Evolutionary conservation across 2,329 filamentous ascomycete genomes (phyloP).

Genomic region (Cordyceps cicadae): DNA sequence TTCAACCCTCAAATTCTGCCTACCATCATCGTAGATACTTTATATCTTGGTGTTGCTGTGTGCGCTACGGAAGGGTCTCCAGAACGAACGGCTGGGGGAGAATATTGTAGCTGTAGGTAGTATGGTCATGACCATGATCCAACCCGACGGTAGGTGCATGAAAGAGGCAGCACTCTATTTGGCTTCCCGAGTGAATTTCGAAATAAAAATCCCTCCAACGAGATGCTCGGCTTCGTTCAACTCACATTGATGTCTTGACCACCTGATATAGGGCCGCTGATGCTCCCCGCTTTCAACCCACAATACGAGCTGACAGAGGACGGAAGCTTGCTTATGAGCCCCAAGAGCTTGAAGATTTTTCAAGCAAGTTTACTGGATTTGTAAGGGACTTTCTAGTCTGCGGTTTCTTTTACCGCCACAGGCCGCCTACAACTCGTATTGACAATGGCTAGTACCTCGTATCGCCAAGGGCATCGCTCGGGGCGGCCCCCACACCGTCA

Average conservation of each 20-base stretch:
- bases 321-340: not conserved
- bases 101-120: too few relatives aligned
- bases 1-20: too few relatives aligned
- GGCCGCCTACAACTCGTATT: not conserved
- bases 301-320: slow-evolving; percentile 4
- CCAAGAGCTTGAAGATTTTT: too few relatives aligned
- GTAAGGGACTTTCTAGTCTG: too few relatives aligned
- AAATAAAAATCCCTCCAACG: not conserved
- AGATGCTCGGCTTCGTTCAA: not conserved
- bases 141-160: not conserved
- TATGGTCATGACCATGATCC: too few relatives aligned
- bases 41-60: too few relatives aligned
- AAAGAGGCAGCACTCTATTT: too few relatives aligned
- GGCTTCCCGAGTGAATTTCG: not conserved
- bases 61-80: too few relatives aligned
- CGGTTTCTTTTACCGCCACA: not conserved
- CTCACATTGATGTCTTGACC: not conserved
- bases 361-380: too few relatives aligned
- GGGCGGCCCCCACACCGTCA: not conserved
- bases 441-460: not conserved
- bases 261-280: not conserved
- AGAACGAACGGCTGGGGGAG: too few relatives aligned
- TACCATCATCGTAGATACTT: too few relatives aligned
- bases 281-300: not conserved
- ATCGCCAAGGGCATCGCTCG: not conserved